phyloP scores from a whole-genome alignment of 179 eudicot genomes.

The Beta lomatogona region DNA sequence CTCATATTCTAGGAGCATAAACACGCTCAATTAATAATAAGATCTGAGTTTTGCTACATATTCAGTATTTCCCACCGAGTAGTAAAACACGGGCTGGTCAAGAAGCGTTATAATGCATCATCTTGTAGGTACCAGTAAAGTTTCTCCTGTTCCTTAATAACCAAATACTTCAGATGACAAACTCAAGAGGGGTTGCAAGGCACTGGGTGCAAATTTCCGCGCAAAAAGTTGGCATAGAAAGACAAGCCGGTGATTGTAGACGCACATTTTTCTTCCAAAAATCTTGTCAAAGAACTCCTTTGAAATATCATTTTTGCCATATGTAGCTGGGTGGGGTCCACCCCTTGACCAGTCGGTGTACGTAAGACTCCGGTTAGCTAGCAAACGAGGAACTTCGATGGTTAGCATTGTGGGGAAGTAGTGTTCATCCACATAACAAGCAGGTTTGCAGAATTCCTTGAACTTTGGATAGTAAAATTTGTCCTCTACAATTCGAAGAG shows the following conservation, averaged over 20 bases:
- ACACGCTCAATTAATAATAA: too few relatives aligned
- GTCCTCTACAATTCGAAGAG: constrained; percentile 39
- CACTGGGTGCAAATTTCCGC: constrained; percentile 49
- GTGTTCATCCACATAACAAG: constrained; percentile 56
- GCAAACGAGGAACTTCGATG: constrained; percentile 36
- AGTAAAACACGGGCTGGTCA: background rate
- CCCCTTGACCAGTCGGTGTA: constrained; percentile 55
- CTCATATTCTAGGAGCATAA: too few relatives aligned
- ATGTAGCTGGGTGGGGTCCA: constrained; percentile 56
- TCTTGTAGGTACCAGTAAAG: background rate
- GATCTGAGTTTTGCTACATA: background rate
- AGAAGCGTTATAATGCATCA: constrained; percentile 6
- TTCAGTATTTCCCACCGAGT: background rate
- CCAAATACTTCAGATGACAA: constrained; percentile 38
- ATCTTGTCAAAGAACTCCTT: constrained; percentile 33
- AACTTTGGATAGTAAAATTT: constrained; percentile 42
- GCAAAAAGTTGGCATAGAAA: constrained; percentile 48
- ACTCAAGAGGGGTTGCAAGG: constrained; percentile 42
- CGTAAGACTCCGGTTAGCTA: constrained; percentile 49
- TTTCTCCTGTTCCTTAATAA: constrained; percentile 25
- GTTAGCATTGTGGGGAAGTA: constrained; percentile 55
- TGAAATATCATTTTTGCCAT: constrained; percentile 36
- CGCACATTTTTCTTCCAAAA: constrained; percentile 31
- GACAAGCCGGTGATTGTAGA: constrained; percentile 37
- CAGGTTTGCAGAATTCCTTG: constrained; percentile 47